These are phyloP conservation scores for Exophiala sideris DNA, from an alignment of 2,329 filamentous ascomycete genomes.

Conservation along the genomic window DNA sequence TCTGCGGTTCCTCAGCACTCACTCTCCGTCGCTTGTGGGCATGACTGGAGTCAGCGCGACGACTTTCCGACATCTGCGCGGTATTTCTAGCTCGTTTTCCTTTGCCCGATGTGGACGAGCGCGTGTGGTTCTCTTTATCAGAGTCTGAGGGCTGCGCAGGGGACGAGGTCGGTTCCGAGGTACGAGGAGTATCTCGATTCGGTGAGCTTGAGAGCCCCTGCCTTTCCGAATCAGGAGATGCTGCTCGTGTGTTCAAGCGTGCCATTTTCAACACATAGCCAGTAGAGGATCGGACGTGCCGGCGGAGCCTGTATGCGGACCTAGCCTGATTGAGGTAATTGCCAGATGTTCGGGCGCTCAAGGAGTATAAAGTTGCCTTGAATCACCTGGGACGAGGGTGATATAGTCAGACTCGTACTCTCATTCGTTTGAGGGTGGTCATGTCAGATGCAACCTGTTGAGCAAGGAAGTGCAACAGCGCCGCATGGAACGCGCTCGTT, in stretches of 20 bases:
- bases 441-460: not conserved
- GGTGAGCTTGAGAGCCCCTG: slow-evolving; percentile 8
- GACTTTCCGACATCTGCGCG: slow-evolving; percentile 7
- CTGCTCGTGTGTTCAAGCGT: slow-evolving; percentile 16
- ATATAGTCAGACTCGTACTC: not conserved
- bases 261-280: slow-evolving; percentile 23
- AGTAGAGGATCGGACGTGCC: not conserved
- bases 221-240: slow-evolving; percentile 45
- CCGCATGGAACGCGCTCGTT: not conserved
- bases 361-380: not conserved
- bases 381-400: not conserved
- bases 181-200: slow-evolving; percentile 9
- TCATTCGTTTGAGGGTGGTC: not conserved
- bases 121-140: slow-evolving; percentile 49
- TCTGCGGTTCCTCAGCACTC: slow-evolving; percentile 30
- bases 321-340: not conserved
- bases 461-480: not conserved
- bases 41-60: slow-evolving; percentile 28
- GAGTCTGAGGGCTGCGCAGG: slow-evolving; percentile 40
- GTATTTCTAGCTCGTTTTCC: slow-evolving; percentile 45
- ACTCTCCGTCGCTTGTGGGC: slow-evolving; percentile 46
- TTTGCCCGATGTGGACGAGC: slow-evolving; percentile 25
- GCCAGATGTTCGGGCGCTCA: not conserved
- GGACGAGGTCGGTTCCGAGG: slow-evolving; percentile 20
- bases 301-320: no score